Evolutionary conservation across 1,284 basidiomycete genomes (phyloP).

Genomic region (Anthracocystis walkeri): DNA sequence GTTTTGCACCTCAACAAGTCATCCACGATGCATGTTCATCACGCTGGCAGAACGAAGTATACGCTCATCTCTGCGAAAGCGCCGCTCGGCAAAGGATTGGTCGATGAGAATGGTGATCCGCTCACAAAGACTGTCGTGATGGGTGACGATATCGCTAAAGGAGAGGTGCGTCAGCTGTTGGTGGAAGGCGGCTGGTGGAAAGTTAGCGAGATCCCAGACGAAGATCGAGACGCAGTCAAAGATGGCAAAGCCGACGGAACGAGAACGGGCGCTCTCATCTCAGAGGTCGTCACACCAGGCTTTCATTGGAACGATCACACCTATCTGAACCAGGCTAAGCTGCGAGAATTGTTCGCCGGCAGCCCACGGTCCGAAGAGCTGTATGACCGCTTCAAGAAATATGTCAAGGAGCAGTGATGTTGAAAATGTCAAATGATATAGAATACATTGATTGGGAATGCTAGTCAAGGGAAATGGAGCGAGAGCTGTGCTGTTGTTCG

Average conservation of each 20-base stretch:
- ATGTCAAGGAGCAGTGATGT: conserved; percentile 39
- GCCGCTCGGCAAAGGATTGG: conserved; percentile 38
- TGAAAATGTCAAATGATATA: neutral
- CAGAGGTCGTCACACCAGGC: conserved; percentile 53
- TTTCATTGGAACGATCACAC: conserved; percentile 56
- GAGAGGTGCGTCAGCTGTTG: conserved; percentile 53
- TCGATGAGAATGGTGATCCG: conserved; percentile 34
- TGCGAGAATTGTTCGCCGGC: conserved; percentile 36
- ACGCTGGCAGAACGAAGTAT: conserved; percentile 50
- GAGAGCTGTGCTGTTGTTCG: neutral
- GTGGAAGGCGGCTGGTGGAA: conserved; percentile 60
- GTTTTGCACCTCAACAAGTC: conserved; percentile 53
- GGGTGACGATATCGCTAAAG: conserved; percentile 42
- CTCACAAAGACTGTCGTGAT: conserved; percentile 44
- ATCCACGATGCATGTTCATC: conserved; percentile 54
- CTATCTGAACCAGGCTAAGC: conserved; percentile 39
- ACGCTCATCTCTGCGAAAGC: conserved; percentile 53
- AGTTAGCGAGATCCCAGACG: conserved; percentile 45
- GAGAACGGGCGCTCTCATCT: conserved; percentile 46
- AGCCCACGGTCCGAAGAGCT: conserved; percentile 27
- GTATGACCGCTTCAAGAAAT: conserved; percentile 32
- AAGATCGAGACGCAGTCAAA: conserved; percentile 23
- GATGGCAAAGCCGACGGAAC: conserved; percentile 18
- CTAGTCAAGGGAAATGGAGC: too few relatives aligned
- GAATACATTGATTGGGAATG: conserved; percentile 18